phyloP scores from a whole-genome alignment of 2,329 filamentous ascomycete species.

The Parascedosporium putredinis region DNA sequence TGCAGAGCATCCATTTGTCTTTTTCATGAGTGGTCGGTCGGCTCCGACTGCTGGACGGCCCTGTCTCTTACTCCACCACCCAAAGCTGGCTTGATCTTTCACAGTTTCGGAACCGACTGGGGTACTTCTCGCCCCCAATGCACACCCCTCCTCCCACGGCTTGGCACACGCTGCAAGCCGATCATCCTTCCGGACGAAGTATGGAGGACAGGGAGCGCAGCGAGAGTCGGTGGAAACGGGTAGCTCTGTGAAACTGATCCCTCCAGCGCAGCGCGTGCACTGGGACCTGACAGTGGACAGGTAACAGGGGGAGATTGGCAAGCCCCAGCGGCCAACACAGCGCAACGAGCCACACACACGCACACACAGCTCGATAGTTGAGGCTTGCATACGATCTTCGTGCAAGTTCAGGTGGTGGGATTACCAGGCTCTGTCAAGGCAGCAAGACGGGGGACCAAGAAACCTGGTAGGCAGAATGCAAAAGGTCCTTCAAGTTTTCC shows the following conservation, averaged over 20 bases:
- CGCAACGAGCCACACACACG: neutral
- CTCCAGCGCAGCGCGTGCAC: too few relatives aligned
- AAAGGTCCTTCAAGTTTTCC: neutral
- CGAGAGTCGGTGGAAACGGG: too few relatives aligned
- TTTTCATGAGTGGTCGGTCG: conserved; percentile 3
- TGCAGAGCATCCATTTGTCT: neutral
- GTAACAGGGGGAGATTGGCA: neutral
- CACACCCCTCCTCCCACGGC: neutral
- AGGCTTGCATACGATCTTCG: neutral
- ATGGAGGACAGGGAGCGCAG: too few relatives aligned
- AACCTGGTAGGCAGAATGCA: neutral
- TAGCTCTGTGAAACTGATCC: too few relatives aligned
- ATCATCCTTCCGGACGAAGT: neutral
- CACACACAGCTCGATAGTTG: neutral
- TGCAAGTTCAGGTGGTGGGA: neutral
- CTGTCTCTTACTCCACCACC: neutral
- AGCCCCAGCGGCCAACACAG: neutral
- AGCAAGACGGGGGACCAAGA: neutral
- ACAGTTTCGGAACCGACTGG: neutral
- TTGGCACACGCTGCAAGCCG: neutral
- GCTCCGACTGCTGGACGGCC: neutral
- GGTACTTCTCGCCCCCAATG: neutral
- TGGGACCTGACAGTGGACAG: neutral
- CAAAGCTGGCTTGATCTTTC: too few relatives aligned
- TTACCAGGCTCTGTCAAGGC: neutral